Percentiles rank a stretch among this genome's conserved stretches.
Evolutionary conservation across 208 protist genomes (phyloP).

Genomic region (Leishmania tropica): DNA sequence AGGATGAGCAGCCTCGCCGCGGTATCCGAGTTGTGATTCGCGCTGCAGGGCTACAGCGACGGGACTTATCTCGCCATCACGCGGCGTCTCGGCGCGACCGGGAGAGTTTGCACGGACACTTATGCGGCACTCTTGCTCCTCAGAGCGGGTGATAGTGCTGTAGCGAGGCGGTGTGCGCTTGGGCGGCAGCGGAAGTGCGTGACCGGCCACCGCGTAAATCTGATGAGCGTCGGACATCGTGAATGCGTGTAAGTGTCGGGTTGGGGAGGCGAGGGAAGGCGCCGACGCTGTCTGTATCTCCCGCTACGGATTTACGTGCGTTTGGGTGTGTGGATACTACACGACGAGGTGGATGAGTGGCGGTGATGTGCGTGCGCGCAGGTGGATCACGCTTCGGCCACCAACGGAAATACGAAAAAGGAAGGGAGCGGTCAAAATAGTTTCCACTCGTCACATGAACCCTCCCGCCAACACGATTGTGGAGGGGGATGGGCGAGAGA

Average conservation of each 20-base stretch:
- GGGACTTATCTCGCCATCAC: slow-evolving; percentile 12
- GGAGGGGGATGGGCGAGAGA: background rate
- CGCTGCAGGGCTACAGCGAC: slow-evolving; percentile 13
- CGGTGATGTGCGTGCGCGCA: background rate
- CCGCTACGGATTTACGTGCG: background rate
- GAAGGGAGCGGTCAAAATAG: background rate
- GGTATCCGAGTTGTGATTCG: slow-evolving; percentile 34
- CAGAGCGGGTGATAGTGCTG: slow-evolving; percentile 54
- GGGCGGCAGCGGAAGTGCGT: slow-evolving; percentile 60
- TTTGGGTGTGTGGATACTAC: background rate
- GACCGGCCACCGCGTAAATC: slow-evolving; percentile 49
- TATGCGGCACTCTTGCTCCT: slow-evolving; percentile 28
- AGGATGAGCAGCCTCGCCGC: background rate
- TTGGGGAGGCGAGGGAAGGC: background rate
- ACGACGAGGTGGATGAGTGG: background rate
- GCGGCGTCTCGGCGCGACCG: slow-evolving; percentile 15
- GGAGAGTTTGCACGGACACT: slow-evolving; percentile 9
- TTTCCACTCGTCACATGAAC: background rate
- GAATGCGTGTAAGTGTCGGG: background rate
- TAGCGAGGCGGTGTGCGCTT: slow-evolving; percentile 48
- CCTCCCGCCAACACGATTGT: background rate
- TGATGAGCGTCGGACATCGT: slow-evolving; percentile 52
- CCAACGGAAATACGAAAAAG: background rate
- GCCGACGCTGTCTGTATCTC: background rate
- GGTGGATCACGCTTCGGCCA: background rate